A percentile compares a stretch with the other conserved stretches of the same genome.
phyloP scores from a whole-genome alignment of 345 rosid genomes.

The Microcos paniculata region DNA sequence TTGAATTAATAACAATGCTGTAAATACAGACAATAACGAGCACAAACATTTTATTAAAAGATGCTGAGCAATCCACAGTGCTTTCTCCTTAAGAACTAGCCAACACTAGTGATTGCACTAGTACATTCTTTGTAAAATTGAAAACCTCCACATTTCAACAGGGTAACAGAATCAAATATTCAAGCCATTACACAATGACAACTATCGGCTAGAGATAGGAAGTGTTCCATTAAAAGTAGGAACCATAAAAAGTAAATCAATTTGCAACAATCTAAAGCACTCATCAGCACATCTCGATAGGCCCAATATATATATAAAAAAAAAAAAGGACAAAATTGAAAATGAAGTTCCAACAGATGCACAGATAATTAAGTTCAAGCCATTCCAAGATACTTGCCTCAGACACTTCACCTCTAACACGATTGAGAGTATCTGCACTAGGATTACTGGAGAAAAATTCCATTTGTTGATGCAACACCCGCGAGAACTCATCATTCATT shows the following conservation, averaged over 20 bases:
- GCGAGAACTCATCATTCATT: slow-evolving; percentile 98
- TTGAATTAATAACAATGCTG: not conserved
- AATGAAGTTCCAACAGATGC: not conserved
- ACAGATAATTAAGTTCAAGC: not conserved
- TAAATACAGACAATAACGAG: slow-evolving; percentile 1
- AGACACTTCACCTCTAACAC: slow-evolving; percentile 91
- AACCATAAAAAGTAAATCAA: not conserved
- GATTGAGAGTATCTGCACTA: slow-evolving; percentile 82
- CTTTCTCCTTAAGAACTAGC: not conserved
- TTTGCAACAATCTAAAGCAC: slow-evolving; percentile 7
- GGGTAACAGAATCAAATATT: not conserved
- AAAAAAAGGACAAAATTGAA: slow-evolving; percentile 7
- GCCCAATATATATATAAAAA: not conserved
- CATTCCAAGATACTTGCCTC: slow-evolving; percentile 54
- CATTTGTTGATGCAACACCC: slow-evolving; percentile 99
- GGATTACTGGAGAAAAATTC: slow-evolving; percentile 95
- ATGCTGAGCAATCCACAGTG: not conserved
- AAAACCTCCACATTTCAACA: not conserved
- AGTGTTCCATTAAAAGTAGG: not conserved
- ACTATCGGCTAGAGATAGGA: not conserved
- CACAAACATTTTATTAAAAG: not conserved
- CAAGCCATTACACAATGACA: not conserved
- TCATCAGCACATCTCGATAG: not conserved
- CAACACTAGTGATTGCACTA: not conserved
- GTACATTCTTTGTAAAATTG: not conserved